Evolutionary conservation across 345 rosid species (phyloP).

Genomic region (Melastoma malabathricum): DNA sequence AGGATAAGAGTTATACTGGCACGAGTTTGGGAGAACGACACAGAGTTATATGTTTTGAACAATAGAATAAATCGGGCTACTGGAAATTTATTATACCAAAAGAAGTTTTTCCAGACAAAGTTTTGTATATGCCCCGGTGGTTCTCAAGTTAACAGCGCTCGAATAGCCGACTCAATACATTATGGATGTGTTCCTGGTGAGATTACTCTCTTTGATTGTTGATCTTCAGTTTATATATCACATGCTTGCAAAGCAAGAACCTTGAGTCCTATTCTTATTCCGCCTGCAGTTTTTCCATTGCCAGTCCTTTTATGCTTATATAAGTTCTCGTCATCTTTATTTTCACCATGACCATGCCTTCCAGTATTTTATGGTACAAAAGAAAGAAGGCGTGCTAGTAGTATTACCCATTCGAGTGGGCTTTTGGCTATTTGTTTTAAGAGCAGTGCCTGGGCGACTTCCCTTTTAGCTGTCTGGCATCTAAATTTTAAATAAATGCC

Average conservation of each 20-base stretch:
- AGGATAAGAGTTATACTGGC: constrained; percentile 93
- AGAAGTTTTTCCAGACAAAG: constrained; percentile 78
- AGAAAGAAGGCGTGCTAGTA: too few species aligned
- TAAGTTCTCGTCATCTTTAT: too few species aligned
- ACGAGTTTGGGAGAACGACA: constrained; percentile 88
- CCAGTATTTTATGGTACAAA: too few species aligned
- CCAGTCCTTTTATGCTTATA: too few species aligned
- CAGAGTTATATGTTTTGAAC: constrained; percentile 78
- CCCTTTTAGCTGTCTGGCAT: too few species aligned
- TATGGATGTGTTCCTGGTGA: constrained; percentile 97
- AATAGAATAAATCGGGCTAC: constrained; percentile 81
- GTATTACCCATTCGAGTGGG: too few species aligned
- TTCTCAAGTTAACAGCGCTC: constrained; percentile 95
- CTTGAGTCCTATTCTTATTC: neutral
- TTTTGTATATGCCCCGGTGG: constrained; percentile 98
- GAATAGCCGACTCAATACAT: constrained; percentile 90
- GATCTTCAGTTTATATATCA: neutral
- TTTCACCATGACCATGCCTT: too few species aligned
- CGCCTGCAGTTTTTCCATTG: too few species aligned
- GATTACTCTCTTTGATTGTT: constrained; percentile 1
- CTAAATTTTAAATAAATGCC: too few species aligned
- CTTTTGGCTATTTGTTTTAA: too few species aligned
- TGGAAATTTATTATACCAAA: constrained; percentile 74
- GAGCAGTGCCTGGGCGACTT: too few species aligned
- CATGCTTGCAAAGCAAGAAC: neutral